Evolutionary conservation across 257 asterid species (phyloP).

Genomic region (Buddleja alternifolia): DNA sequence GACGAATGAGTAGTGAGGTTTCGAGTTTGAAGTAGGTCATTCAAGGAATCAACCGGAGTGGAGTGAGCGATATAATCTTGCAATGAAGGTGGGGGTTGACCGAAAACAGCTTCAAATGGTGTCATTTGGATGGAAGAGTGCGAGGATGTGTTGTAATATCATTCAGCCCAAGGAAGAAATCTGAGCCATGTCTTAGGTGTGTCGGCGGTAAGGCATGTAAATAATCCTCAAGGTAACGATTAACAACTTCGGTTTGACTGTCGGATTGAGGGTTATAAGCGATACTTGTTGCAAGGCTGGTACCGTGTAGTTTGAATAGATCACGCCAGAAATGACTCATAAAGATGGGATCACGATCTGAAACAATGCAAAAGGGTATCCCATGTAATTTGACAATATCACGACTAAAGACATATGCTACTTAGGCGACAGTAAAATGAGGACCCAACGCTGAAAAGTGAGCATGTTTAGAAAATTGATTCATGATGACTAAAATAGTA

Average conservation of each 20-base stretch:
- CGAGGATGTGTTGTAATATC: background rate
- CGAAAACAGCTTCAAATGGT: background rate
- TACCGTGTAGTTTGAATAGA: background rate
- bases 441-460: too few relatives aligned
- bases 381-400: background rate
- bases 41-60: too few relatives aligned
- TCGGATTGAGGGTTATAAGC: background rate
- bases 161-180: background rate
- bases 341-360: background rate
- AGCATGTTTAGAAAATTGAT: too few relatives aligned
- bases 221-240: background rate
- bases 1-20: too few relatives aligned
- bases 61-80: too few relatives aligned
- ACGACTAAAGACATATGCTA: background rate
- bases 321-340: background rate
- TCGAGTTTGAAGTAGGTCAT: too few relatives aligned
- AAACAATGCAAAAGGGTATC: background rate
- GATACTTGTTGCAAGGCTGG: background rate
- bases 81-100: background rate
- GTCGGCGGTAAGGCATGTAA: background rate
- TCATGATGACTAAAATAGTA: too few relatives aligned
- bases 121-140: background rate
- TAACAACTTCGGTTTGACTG: background rate
- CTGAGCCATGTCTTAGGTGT: background rate
- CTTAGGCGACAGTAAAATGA: too few relatives aligned